Base-by-base conservation (phyloP, 306 rosid genomes). In the Cucurbita pepo region DNA sequence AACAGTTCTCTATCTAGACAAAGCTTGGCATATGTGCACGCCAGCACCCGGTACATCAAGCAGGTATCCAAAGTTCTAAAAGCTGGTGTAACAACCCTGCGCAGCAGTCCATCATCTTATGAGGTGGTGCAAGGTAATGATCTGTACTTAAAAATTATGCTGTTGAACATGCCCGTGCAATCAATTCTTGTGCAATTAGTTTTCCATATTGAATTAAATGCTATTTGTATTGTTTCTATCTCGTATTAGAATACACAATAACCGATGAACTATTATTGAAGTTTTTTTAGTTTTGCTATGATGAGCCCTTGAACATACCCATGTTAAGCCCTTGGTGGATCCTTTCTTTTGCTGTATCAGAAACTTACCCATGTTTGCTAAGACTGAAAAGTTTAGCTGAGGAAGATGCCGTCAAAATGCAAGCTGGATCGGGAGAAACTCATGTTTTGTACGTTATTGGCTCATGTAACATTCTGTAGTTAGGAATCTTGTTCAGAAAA, bases 1-100 rank as follows among this genome's bases (percentile, higher is more conserved):
- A 84, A 83, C 83, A 85, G 95, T 72, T 95, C 99, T 52, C 64
- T 95, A 56, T 83, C 92, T 38, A 90, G 85, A 45, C 95, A 89
- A 75, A 91, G 99, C 81, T 75, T 95, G 85, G 97, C 96, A 13
- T 95, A 95, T 74, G 86, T 91, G 82, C 95, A 91, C 57, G 99
- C 99, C 51, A 89, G 99, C 78, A 88, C 91, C 72, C 88, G 82
- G 60, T 95, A 95, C 71, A 79, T 95, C 75, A 90, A 89, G 71
- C 99, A 95, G 74, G 97, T 95, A 56, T 91, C 99, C 56, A 95
- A 95, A 69, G 91, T 95, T 48, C 78, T 95, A 38, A 95, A 91
- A 88, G 85, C 83, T 74, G 88, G 99, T 44, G 99, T 86, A 53
- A 89, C 92, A 58, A 91, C 93, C 70, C 82, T 95, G 22, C 89